Evolutionary conservation across 2,329 filamentous ascomycete species (phyloP).

Genomic region (Calonectria pteridis): DNA sequence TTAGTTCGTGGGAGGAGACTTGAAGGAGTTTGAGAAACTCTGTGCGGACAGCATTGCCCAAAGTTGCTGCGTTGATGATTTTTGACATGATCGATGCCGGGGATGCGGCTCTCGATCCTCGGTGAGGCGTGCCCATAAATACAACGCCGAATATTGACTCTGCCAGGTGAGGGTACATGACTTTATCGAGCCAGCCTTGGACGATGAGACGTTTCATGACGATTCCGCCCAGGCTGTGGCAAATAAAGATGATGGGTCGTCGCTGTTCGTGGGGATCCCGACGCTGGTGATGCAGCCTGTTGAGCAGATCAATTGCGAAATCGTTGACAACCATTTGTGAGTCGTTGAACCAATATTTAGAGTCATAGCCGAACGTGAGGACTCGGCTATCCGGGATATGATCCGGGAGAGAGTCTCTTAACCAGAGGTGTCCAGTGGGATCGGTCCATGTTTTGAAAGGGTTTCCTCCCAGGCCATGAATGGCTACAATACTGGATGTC

Average conservation of each 20-base stretch:
- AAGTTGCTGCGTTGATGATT: neutral
- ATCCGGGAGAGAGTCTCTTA: neutral
- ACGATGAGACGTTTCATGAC: neutral
- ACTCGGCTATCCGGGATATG: neutral
- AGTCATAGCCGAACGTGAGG: neutral
- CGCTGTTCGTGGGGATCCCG: neutral
- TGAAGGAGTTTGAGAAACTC: neutral
- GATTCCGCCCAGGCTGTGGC: neutral
- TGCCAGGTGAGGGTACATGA: neutral
- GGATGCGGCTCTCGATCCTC: neutral
- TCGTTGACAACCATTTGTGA: neutral
- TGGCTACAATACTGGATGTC: neutral
- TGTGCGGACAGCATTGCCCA: constrained; percentile 4
- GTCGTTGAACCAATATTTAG: neutral
- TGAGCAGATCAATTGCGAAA: neutral
- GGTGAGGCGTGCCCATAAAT: constrained; percentile 1
- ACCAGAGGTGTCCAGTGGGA: neutral
- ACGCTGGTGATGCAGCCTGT: neutral
- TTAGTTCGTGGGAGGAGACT: neutral
- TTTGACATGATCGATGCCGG: neutral
- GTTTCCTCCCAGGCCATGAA: constrained; percentile 3
- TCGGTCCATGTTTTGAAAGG: neutral
- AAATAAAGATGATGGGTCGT: neutral
- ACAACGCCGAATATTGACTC: neutral
- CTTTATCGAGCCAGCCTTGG: neutral